Evolutionary conservation across 805 yeast genomes (phyloP).

Genomic region (Candida maesae): DNA sequence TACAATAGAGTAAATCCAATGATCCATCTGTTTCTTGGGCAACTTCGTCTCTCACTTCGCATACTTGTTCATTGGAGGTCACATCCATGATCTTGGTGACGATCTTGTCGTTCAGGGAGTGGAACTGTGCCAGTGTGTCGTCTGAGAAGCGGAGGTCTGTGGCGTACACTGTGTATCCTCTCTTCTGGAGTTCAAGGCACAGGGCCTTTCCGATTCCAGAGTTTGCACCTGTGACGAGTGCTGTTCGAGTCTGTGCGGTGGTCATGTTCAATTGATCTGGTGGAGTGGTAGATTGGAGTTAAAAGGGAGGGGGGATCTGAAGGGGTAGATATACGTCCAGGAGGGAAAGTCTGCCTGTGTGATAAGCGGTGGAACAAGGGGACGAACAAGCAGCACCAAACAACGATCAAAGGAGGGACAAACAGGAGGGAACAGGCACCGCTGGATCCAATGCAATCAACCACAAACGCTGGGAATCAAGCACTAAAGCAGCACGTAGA

Average conservation of each 20-base stretch:
- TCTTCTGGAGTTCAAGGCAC: slow-evolving; percentile 40
- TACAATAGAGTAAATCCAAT: slow-evolving; percentile 39
- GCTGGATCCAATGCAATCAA: too few relatives aligned
- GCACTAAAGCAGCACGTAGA: too few relatives aligned
- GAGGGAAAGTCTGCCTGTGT: too few relatives aligned
- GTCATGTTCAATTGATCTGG: too few relatives aligned
- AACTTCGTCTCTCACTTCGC: slow-evolving; percentile 21
- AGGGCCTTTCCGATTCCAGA: slow-evolving; percentile 55
- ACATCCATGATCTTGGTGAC: slow-evolving; percentile 31
- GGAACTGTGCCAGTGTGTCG: slow-evolving; percentile 25
- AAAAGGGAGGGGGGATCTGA: too few relatives aligned
- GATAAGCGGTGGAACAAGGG: too few relatives aligned
- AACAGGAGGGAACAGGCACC: too few relatives aligned
- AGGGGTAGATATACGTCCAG: too few relatives aligned
- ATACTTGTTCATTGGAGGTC: slow-evolving; percentile 30
- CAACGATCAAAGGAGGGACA: too few relatives aligned
- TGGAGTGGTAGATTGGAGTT: too few relatives aligned
- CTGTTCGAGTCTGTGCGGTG: slow-evolving; percentile 26
- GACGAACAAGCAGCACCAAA: too few relatives aligned
- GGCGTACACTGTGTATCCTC: slow-evolving; percentile 38
- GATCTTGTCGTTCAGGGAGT: slow-evolving; percentile 2
- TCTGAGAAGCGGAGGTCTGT: slow-evolving; percentile 31
- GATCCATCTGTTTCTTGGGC: slow-evolving; percentile 28
- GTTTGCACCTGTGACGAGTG: slow-evolving; percentile 58
- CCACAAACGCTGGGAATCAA: too few relatives aligned